Conservation (phyloP, 176 grass and related monocot genomes). For the Alopecurus myosuroides region DNA sequence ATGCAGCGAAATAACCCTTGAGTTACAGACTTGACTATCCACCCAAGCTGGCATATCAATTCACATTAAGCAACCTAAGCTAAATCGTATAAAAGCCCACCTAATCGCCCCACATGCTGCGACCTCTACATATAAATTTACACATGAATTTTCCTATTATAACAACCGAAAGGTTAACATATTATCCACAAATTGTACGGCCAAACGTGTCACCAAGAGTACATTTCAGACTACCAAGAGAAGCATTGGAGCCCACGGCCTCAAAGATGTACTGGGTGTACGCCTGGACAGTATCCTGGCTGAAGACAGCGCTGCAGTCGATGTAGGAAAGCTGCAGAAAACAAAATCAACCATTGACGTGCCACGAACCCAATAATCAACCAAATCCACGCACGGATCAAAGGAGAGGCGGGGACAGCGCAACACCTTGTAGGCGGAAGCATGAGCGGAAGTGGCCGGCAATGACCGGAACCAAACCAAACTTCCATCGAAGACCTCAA, state of each 20-base stretch:
- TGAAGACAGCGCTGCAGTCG: conserved; percentile 75
- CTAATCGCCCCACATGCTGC: not conserved
- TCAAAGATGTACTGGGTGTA: conserved; percentile 91
- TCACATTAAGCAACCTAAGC: not conserved
- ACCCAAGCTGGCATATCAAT: not conserved
- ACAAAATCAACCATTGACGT: not conserved
- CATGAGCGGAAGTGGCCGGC: conserved; percentile 83
- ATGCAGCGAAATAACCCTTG: not conserved
- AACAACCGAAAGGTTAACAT: not conserved
- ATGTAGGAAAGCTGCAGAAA: conserved; percentile 77
- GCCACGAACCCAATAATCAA: not conserved
- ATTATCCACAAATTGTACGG: not conserved
- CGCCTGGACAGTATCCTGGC: conserved; percentile 62
- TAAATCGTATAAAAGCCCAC: not conserved
- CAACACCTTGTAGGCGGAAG: conserved; percentile 79
- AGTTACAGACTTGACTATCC: not conserved
- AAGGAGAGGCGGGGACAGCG: not conserved
- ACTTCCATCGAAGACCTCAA: too few relatives aligned
- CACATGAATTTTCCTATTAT: not conserved
- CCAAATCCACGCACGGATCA: not conserved
- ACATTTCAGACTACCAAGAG: not conserved
- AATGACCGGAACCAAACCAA: too few relatives aligned
- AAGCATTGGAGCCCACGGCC: conserved; percentile 43
- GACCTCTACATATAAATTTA: not conserved
- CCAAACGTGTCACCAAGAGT: not conserved